Base-by-base conservation (phyloP, 2,329 filamentous ascomycete genomes). In the Hirsutella minnesotensis region DNA sequence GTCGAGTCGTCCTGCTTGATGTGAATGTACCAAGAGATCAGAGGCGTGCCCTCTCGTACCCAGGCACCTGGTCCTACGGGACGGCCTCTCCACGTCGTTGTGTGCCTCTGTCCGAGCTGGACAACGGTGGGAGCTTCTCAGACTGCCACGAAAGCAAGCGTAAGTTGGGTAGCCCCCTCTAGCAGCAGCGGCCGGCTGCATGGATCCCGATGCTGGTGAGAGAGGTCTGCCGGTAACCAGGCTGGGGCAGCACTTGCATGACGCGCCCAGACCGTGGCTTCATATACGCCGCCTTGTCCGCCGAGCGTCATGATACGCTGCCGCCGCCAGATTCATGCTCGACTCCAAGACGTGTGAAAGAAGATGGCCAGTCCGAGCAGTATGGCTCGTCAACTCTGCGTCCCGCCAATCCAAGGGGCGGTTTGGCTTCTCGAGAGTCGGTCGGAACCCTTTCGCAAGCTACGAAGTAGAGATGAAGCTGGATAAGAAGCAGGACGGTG, bases 61-160 rank as follows among this genome's bases (percentile, higher is more conserved):
- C 24, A 27, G 24, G 24, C 24, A 27, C 7, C 24, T 12, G 24
- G 24, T 27, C 24, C 12, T 27, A 27, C 24, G 31, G 31, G 10
- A 5, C 15, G 31, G 7, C n/a, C 15, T 9, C 31, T 16, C 31
- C 12, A 5, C 5, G 7, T 5, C 7, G 5, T 16, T 33, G 31
- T 16, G 31, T 16, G n/a, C 13, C 27, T 13, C 27, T 15, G 10
- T 18, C 15, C 8, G 15, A 3, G 33, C 33, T 9, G 21, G 34
- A 24, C 22, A 19, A 21, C 31, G 22, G 37, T 29, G n/a, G 29
- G 37, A 37, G 45, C 50, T 49, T 49, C 49, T 52, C 50, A 53
- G 49, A 39, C 46, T 64, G 62, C 62, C 62, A 65, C 61, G 61
- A 65, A 53, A 55, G 58, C 59, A 57, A 58, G 53, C 52, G 50